Evolutionary conservation across 331 rosid species (phyloP), one percentile per base, ranked within the genome.

Genomic region (Dryas integrifolia): DNA sequence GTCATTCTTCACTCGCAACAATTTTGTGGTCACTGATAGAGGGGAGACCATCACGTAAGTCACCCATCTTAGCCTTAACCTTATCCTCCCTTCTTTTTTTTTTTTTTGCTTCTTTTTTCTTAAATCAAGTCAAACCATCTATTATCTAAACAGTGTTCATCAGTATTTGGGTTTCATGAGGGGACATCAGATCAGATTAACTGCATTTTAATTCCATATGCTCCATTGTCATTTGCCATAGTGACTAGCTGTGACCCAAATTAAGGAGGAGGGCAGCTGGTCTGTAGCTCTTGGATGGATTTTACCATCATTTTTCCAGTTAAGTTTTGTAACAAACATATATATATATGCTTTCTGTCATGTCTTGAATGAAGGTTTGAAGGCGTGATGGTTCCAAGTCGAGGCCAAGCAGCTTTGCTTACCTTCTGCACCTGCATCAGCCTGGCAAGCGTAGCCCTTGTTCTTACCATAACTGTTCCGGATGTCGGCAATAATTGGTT

Each of bases 341-440:
- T 53, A 18, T 5, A 46, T 4, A 3, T 26, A 9, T 26, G 57
- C 4, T 35, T 39, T 21, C 10, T 1, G 11, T 9, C 5, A 18
- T 51, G 18, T 63, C 50, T 59, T n/a, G 69, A 75, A 44, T 77
- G 49, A 81, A 92, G 98, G 85, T 92, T 92, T 77, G 98, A 92
- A 86, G 96, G 95, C 57, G 58, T 65, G 81, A 92, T 90, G 98
- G 80, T 82, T 57, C 96, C 95, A 63, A 92, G 88, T 80, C 80
- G 96, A 80, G 96, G 95, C 15, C 96, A 92, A 70, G 98, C 98
- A 18, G 91, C 96, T 58, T 53, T 92, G 50, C 83, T 92, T 39
- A 92, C 95, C 15, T 92, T 92, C 72, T 86, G 91, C 80, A 92
- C 96, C 56, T 88, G 92, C 91, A 90, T 92, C 78, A 89, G 95